Conservation (phyloP, 495 filamentous ascomycete species). For the Hamigera avellanea region DNA sequence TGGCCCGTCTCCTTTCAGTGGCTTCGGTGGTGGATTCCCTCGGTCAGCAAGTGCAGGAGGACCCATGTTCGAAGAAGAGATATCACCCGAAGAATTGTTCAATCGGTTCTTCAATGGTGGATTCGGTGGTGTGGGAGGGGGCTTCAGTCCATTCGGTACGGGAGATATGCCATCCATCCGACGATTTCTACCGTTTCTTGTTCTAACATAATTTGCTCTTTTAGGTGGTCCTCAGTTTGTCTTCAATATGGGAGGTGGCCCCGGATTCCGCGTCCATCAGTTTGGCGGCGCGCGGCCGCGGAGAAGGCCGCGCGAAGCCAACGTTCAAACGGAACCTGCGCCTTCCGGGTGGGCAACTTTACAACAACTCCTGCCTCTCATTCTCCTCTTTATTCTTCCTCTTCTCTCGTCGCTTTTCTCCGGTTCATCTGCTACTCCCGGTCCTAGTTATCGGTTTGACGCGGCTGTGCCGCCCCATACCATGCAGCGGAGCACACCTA, state of each 20-base stretch:
- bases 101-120: conserved; percentile 79
- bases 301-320: conserved; percentile 56
- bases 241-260: conserved; percentile 80
- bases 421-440: conserved; percentile 40
- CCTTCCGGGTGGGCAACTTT: conserved; percentile 33
- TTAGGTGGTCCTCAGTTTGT: conserved; percentile 74
- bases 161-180: background rate
- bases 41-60: conserved; percentile 35
- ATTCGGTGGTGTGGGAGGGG: conserved; percentile 41
- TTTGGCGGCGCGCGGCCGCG: conserved; percentile 63
- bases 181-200: background rate
- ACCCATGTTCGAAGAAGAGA: conserved; percentile 73
- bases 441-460: conserved; percentile 64
- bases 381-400: conserved; percentile 82
- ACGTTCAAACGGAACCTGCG: conserved; percentile 37
- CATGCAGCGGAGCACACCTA: conserved; percentile 54
- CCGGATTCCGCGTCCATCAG: conserved; percentile 75
- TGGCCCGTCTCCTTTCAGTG: conserved; percentile 53
- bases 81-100: conserved; percentile 94
- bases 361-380: conserved; percentile 66
- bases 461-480: conserved; percentile 56
- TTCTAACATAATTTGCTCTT: no score
- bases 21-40: conserved; percentile 51
- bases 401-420: conserved; percentile 73
- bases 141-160: conserved; percentile 50